Evolutionary conservation across 345 rosid genomes (phyloP), one percentile per base, ranked within the genome.

Genomic region (Aegle marmelos): DNA sequence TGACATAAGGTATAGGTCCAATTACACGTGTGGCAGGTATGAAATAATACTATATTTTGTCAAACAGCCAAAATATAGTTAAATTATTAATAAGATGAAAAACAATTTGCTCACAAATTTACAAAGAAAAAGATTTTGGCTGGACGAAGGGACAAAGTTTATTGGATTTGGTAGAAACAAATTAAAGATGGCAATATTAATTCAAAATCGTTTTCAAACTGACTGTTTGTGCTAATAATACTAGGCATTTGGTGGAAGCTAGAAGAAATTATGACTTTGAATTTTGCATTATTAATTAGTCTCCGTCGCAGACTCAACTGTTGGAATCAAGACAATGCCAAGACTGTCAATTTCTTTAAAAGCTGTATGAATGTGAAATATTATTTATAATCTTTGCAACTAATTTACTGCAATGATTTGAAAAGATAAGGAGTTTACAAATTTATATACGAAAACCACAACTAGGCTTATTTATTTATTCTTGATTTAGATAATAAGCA

Each of bases 311-410:
- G 61, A 79, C 85, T 54, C 28, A 24, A 74, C 80, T 83, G 80
- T 78, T 77, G 70, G 65, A 61, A 57, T 68, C 62, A 45, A 71
- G 83, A 80, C 74, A 70, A 69, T 71, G 56, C 79, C 84, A 66
- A 83, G 62, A 70, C 70, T 85, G 82, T 85, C 88, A 68, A 72
- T 82, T 65, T 81, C 83, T 58, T 56, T 14, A 69, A 19, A 80
- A 83, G 76, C 58, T 64, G 45, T 48, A 37, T 57, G 80, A 81
- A 57, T 50, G 54, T 56, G 77, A 82, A 60, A 77, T 78, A 7
- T 45, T 65, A 13, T 36, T 16, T 36, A 24, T 50, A 19, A 50
- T 45, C 50, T 45, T 45, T 45, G 3, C 21, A 33, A 10, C 8
- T 27, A 19, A 73, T 56, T 72, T 33, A 74, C 24, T 10, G 21